These are phyloP conservation scores for Plenodomus biglobosus DNA, from an alignment of 2,329 filamentous ascomycete species.

Conservation along the genomic window DNA sequence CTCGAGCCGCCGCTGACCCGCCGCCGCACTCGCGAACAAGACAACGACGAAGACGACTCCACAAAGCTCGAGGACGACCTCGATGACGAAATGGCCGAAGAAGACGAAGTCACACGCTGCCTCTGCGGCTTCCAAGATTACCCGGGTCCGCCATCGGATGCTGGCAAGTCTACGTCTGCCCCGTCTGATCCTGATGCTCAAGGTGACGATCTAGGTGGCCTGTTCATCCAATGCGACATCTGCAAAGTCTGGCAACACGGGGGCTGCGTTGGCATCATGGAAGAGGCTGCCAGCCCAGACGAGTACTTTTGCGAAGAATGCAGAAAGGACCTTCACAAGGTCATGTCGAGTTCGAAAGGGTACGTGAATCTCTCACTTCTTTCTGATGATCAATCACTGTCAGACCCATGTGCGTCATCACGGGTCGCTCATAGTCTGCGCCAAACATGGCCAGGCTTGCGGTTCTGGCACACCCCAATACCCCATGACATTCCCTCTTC, in stretches of 20 bases:
- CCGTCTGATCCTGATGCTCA: constrained; percentile 55
- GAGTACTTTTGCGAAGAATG: constrained; percentile 98
- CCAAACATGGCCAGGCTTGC: neutral
- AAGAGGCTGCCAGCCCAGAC: constrained; percentile 87
- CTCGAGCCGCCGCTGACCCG: constrained; percentile 72
- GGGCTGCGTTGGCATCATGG: constrained; percentile 95
- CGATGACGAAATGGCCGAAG: constrained; percentile 62
- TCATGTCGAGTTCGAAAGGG: constrained; percentile 80
- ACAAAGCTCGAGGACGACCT: constrained; percentile 56
- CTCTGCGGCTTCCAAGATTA: constrained; percentile 95
- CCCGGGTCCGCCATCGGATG: constrained; percentile 70
- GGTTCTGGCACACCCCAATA: neutral
- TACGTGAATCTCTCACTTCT: constrained; percentile 54
- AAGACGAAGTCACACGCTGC: constrained; percentile 94
- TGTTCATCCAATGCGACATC: constrained; percentile 96
- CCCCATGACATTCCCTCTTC: neutral
- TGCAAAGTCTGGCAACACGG: constrained; percentile 99
- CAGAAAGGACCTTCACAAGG: constrained; percentile 81
- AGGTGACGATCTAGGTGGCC: constrained; percentile 80
- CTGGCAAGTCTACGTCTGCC: constrained; percentile 57
- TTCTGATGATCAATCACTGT: constrained; percentile 11
- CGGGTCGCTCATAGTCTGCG: neutral
- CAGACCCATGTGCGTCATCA: neutral
- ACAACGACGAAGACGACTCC: constrained; percentile 57
- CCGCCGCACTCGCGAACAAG: constrained; percentile 76